Evolutionary conservation across 352 stramenopile genomes (phyloP).

Genomic region (Phytophthora kernoviae): DNA sequence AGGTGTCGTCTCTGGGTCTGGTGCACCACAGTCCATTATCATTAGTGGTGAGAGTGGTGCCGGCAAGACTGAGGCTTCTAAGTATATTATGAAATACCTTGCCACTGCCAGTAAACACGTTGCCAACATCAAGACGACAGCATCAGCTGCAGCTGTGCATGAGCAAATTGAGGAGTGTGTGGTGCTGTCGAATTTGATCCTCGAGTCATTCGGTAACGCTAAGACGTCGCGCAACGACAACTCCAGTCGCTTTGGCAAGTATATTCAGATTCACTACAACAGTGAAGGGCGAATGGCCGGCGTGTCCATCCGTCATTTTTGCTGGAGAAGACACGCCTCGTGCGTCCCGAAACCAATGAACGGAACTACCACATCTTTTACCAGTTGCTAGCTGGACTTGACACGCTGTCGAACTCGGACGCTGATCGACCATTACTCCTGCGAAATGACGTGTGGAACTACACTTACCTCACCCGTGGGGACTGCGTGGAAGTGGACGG

Average conservation of each 20-base stretch:
- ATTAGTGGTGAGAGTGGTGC: slow-evolving; percentile 94
- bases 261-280: slow-evolving; percentile 88
- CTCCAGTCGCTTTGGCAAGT: slow-evolving; percentile 92
- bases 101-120: slow-evolving; percentile 75
- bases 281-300: slow-evolving; percentile 70
- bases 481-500: slow-evolving; percentile 80
- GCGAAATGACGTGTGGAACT: slow-evolving; percentile 63
- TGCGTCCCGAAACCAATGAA: slow-evolving; percentile 70
- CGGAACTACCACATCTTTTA: slow-evolving; percentile 90
- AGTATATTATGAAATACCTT: slow-evolving; percentile 92
- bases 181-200: slow-evolving; percentile 80
- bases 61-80: slow-evolving; percentile 95
- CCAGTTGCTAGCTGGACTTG: slow-evolving; percentile 63
- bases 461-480: slow-evolving; percentile 71
- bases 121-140: slow-evolving; percentile 8
- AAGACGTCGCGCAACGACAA: slow-evolving; percentile 91
- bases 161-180: slow-evolving; percentile 86
- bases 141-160: slow-evolving; percentile 40
- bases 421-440: slow-evolving; percentile 36
- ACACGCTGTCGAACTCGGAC: slow-evolving; percentile 26
- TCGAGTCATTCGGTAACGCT: slow-evolving; percentile 87
- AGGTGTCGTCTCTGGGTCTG: slow-evolving; percentile 50
- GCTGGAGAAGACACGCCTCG: slow-evolving; percentile 79
- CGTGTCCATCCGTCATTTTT: slow-evolving; percentile 80
- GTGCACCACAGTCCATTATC: slow-evolving; percentile 91